Conservation (phyloP, 2,329 filamentous ascomycete species). For the Colletotrichum filicis region DNA sequence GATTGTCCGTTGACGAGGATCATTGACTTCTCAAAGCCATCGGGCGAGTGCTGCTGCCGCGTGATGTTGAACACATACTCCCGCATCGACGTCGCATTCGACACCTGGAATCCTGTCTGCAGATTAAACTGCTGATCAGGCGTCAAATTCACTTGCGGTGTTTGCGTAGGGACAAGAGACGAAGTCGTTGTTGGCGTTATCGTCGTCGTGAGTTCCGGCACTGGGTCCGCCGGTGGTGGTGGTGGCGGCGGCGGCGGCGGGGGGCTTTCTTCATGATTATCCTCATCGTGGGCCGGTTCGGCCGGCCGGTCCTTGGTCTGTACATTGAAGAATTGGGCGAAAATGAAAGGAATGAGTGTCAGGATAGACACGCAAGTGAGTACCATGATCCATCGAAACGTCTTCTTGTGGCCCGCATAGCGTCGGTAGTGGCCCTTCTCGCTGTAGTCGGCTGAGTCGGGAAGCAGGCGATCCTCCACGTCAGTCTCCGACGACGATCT, state of each 20-base stretch:
- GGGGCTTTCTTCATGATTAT: conserved; percentile 11
- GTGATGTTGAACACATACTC: conserved; percentile 65
- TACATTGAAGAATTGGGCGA: conserved; percentile 30
- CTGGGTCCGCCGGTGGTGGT: not conserved
- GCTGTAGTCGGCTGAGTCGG: conserved; percentile 6
- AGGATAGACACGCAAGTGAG: conserved; percentile 31
- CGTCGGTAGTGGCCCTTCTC: conserved; percentile 22
- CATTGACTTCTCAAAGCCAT: conserved; percentile 62
- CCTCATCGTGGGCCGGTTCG: conserved; percentile 16
- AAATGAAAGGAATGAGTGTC: conserved; percentile 28
- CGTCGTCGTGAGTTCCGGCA: conserved; percentile 13
- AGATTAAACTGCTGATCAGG: conserved; percentile 26
- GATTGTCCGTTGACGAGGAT: conserved; percentile 74
- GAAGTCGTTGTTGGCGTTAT: not conserved
- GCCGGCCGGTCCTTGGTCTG: conserved; percentile 17
- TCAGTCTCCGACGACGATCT: conserved; percentile 25
- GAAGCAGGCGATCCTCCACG: conserved; percentile 23
- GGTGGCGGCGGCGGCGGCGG: not conserved
- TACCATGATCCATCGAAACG: conserved; percentile 27
- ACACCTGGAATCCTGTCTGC: conserved; percentile 18
- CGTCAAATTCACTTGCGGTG: conserved; percentile 14
- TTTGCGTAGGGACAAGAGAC: conserved; percentile 11
- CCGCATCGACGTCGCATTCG: conserved; percentile 46
- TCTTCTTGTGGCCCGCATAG: conserved; percentile 13
- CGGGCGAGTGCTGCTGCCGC: conserved; percentile 60